Conservation (phyloP, 139 green algal species). For the Coelastrella sp. region DNA sequence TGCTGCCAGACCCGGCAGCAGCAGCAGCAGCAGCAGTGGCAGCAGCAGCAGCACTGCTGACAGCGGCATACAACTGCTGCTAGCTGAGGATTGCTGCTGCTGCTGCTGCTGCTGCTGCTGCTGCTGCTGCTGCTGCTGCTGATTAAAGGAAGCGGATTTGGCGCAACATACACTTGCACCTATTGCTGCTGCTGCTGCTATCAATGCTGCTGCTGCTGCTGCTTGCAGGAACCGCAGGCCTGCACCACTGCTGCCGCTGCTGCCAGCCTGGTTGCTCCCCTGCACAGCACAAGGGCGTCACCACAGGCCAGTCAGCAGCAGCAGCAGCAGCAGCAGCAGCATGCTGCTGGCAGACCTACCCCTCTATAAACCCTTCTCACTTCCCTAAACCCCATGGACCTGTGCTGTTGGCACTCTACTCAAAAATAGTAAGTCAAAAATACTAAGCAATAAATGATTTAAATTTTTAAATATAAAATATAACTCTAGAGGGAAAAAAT, state of each 20-base stretch:
- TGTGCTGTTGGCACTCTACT: not conserved
- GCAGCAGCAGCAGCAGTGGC: constrained; percentile 13
- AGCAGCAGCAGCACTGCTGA: not conserved
- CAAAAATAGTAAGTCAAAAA: not conserved
- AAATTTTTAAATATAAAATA: too few relatives aligned
- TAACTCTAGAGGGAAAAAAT: too few relatives aligned
- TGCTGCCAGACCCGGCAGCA: not conserved
- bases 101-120: constrained; percentile 13
- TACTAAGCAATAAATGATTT: not conserved
- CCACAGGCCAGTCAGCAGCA: not conserved
- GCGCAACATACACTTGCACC: not conserved
- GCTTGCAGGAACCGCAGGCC: not conserved
- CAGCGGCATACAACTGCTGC: not conserved
- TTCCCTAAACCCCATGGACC: not conserved
- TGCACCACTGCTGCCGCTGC: not conserved
- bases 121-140: not conserved
- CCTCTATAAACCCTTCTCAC: not conserved
- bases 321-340: not conserved
- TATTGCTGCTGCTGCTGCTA: not conserved
- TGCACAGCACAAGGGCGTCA: not conserved
- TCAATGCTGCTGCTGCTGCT: not conserved
- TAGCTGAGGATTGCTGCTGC: not conserved
- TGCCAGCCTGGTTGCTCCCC: not conserved
- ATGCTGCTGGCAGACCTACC: not conserved
- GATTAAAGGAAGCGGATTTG: not conserved